Conservation (phyloP, 371 early-diverging fungal species). For the Sanchytrium tribonematis region DNA sequence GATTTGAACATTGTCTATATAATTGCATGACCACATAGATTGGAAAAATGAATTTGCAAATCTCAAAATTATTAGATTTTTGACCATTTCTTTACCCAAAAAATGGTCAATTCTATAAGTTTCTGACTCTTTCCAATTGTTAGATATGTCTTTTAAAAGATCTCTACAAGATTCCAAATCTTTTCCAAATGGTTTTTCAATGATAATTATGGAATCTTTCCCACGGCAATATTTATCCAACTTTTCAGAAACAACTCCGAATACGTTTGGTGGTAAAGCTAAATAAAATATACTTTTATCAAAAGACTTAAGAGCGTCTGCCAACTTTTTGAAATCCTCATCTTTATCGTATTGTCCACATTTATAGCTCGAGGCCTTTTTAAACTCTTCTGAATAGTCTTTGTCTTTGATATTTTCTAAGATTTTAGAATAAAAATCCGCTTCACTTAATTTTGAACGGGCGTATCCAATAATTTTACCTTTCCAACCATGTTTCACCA, state of each 20-base stretch:
- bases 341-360: conserved; percentile 67
- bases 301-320: conserved; percentile 16
- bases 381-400: conserved; percentile 31
- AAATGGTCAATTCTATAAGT: conserved; percentile 94
- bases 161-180: conserved; percentile 49
- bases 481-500: conserved; percentile 42
- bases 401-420: conserved; percentile 35
- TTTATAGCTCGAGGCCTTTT: conserved; percentile 44
- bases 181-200: conserved; percentile 98
- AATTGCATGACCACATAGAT: conserved; percentile 61
- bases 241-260: conserved; percentile 44
- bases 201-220: conserved; percentile 35
- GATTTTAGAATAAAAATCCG: conserved; percentile 44
- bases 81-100: conserved; percentile 96
- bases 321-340: conserved; percentile 28
- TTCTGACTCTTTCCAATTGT: conserved; percentile 42
- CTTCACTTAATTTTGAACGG: conserved; percentile 42
- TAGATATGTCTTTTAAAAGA: conserved; percentile 31
- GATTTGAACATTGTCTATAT: conserved; percentile 82
- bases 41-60: conserved; percentile 81
- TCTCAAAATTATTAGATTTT: conserved; percentile 70
- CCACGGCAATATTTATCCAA: conserved; percentile 26
- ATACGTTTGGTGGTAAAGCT: conserved; percentile 90
- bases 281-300: conserved; percentile 62
- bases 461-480: conserved; percentile 85